Evolutionary conservation across 1,284 basidiomycete genomes (phyloP).

Genomic region (Apiotrichum akiyoshidainum): DNA sequence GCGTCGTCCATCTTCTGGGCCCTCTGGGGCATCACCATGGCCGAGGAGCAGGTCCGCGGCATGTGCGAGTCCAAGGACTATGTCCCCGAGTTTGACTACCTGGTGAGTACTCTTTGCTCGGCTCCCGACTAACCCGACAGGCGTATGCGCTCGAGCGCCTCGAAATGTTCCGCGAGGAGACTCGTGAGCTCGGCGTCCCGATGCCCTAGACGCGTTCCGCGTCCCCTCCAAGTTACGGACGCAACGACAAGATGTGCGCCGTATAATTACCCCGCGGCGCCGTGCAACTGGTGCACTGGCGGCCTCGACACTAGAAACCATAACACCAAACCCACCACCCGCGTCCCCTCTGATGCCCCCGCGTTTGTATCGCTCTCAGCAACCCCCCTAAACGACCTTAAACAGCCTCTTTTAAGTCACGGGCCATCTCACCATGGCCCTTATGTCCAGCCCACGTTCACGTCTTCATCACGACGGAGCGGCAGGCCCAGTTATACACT

Average conservation of each 20-base stretch:
- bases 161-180: constrained; percentile 49
- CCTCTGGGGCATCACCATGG: constrained; percentile 87
- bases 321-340: neutral
- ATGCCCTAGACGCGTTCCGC: neutral
- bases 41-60: constrained; percentile 71
- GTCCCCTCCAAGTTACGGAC: too few species aligned
- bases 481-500: neutral
- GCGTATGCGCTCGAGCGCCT: constrained; percentile 48
- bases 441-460: neutral
- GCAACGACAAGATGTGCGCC: too few species aligned
- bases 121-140: constrained; percentile 20
- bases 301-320: neutral
- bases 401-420: neutral
- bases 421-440: constrained; percentile 7
- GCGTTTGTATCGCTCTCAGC: neutral
- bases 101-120: constrained; percentile 32
- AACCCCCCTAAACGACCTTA: neutral
- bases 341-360: neutral
- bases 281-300: too few species aligned
- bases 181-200: constrained; percentile 35
- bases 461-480: constrained; percentile 2
- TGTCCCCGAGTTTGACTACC: constrained; percentile 48
- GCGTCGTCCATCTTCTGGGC: constrained; percentile 86
- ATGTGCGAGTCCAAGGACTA: constrained; percentile 46
- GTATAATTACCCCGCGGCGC: too few species aligned